Evolutionary conservation across 78 protist species (phyloP), one percentile per base, ranked within the genome.

Genomic region (Parvularia atlantis): DNA sequence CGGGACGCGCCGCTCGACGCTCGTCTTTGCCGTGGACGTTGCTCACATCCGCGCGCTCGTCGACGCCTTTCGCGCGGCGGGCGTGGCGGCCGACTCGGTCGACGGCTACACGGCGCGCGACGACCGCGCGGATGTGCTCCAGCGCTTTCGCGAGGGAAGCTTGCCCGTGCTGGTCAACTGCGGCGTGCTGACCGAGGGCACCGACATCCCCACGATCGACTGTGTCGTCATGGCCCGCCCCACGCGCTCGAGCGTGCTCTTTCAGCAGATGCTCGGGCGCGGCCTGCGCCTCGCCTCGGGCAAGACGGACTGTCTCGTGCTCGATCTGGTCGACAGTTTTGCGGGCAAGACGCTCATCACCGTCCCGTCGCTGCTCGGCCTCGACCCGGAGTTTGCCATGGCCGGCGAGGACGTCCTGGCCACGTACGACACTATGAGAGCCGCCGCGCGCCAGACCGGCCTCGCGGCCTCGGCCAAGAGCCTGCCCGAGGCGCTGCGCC

Each of bases 121-220:
- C 65, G 26, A 20, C 0, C 35, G 0, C 46, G 30, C 43, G 68
- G 43, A 30, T 66, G 22, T 46, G n/a, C n/a, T n/a, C n/a, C n/a
- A n/a, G n/a, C n/a, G n/a, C n/a, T n/a, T n/a, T n/a, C n/a, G n/a
- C n/a, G n/a, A n/a, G n/a, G n/a, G n/a, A n/a, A 7, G 16, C n/a
- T 33, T 57, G 2, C 63, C 63, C 13, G 66, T 60, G 33, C 66
- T 60, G 24, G 14, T 37, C 50, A 60, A 60, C 48, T 33, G 26
- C 66, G 16, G 19, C 31, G 48, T 60, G 16, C 48, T 60, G 50
- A 67, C 73, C 44, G 73, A 67, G 44, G 73, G 73, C 44, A 50
- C 60, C 37, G 73, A 67, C 36, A n/a, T 50, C 24, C 73, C 73
- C 13, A 10, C 24, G 20, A 28, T 53, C 44, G 73, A 67, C 31